Base-by-base conservation (phyloP, 2,329 filamentous ascomycete species). In the Phyllosticta ampelicida region DNA sequence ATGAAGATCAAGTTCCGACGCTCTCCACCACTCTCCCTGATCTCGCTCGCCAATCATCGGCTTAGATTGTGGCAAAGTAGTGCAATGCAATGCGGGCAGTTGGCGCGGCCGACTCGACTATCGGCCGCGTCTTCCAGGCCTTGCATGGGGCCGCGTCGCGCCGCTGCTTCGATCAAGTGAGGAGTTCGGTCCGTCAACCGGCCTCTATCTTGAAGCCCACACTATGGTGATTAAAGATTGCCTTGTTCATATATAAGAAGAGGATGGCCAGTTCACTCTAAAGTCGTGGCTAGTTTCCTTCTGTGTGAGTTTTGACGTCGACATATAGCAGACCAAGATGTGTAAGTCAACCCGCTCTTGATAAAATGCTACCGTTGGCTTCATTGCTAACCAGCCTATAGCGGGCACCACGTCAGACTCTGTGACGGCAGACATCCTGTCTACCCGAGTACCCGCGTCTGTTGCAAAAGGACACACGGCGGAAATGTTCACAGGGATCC, bases 361-460 rank as follows among this genome's bases (percentile, higher is more conserved):
- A 9, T 48, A 44, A 4, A 30, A 5, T 26, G 23, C 23, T 36
- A 18, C 9, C 8, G 16, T 4, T 29, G 9, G 2, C 5, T 9
- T 19, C 9, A 19, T 4, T 6, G 9, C 28, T 50, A 19, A 58
- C 13, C 3, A 19, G 5, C 8, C 11, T 11, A 19, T 9, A 59
- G 56, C 56, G 28, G 52, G 56, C 10, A 5, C 52, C 11, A 26
- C 49, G 13, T 18, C 44, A 13, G 56, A 59, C 8, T 52, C 30
- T 23, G 26, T 59, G 13, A 51, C 52, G 9, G 23, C 52, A 21
- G 56, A 59, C 48, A 48, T 30, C 5, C 20, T 58, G 30, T 58
- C 55, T 26, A 50, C 55, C 10, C 50, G 20, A 28, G 30, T 53
- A 4, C 51, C 55, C 2, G 3, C 52, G n/a, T 28, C 52, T 11